Conservation (phyloP, 192 early-diverging fungal genomes). For the Nowakowskiella sp. region DNA sequence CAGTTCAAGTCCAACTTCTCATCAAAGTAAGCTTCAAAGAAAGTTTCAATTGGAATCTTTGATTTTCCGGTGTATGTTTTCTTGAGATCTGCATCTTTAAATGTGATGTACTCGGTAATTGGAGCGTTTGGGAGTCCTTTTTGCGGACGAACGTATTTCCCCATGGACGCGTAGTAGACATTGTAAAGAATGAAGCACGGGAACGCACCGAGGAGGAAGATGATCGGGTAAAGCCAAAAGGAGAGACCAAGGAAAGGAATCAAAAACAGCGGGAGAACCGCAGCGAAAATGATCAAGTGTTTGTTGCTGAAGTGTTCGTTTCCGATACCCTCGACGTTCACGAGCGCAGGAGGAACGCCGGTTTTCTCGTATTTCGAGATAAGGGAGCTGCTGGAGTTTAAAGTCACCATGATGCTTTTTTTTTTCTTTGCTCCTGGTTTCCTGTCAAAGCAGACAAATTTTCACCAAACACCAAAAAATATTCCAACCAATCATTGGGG, state of each 20-base stretch:
- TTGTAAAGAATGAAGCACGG: slow-evolving; percentile 70
- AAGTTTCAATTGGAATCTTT: slow-evolving; percentile 96
- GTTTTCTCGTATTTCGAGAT: not conserved
- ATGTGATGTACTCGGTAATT: slow-evolving; percentile 81
- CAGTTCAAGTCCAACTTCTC: slow-evolving; percentile 86
- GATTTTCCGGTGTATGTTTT: slow-evolving; percentile 60
- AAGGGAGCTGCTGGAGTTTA: no score
- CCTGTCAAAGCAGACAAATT: no score
- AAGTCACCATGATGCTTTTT: no score
- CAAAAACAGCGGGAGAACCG: slow-evolving; percentile 58
- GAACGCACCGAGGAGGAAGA: slow-evolving; percentile 55
- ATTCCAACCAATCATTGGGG: no score
- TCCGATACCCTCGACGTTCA: slow-evolving; percentile 78
- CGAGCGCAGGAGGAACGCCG: slow-evolving; percentile 23
- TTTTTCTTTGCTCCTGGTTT: no score
- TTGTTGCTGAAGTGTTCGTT: slow-evolving; percentile 72
- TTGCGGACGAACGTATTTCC: slow-evolving; percentile 53
- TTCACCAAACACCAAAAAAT: no score
- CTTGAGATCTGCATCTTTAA: slow-evolving; percentile 73
- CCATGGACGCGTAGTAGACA: slow-evolving; percentile 55
- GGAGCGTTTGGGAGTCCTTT: slow-evolving; percentile 65
- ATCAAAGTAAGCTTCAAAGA: slow-evolving; percentile 96
- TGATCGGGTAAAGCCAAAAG: slow-evolving; percentile 41
- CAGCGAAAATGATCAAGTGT: slow-evolving; percentile 51
- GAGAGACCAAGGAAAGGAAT: slow-evolving; percentile 58